phyloP scores from a whole-genome alignment of 805 yeast species.

The Candida suzukii region DNA sequence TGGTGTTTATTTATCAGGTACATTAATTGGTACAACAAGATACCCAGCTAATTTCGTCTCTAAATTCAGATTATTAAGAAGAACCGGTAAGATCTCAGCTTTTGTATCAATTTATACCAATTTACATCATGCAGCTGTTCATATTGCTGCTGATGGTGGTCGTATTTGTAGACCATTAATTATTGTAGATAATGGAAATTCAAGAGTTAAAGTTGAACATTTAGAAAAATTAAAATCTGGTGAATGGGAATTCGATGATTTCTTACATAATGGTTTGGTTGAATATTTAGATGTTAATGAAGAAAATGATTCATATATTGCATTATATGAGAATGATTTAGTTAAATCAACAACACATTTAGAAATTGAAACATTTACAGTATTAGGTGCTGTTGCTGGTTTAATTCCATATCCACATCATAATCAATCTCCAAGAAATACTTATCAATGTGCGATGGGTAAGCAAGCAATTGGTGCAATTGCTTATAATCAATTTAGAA shows the following conservation, averaged over 20 bases:
- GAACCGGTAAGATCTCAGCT: constrained; percentile 80
- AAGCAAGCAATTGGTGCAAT: constrained; percentile 99
- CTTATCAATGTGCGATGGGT: constrained; percentile 96
- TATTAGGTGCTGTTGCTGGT: constrained; percentile 89
- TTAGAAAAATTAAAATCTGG: constrained; percentile 57
- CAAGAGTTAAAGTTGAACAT: constrained; percentile 71
- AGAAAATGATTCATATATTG: constrained; percentile 90
- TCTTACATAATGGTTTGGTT: constrained; percentile 76
- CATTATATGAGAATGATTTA: constrained; percentile 72
- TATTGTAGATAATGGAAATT: constrained; percentile 65
- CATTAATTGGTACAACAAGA: constrained; percentile 82
- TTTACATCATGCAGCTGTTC: constrained; percentile 86
- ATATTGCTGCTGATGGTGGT: constrained; percentile 98
- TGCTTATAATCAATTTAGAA: constrained; percentile 91
- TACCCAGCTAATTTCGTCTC: constrained; percentile 79
- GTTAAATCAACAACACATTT: constrained; percentile 66
- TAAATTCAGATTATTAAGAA: constrained; percentile 71
- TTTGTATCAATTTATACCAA: constrained; percentile 89
- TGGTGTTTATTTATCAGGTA: constrained; percentile 91
- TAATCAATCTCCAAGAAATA: constrained; percentile 87
- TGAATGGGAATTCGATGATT: constrained; percentile 84
- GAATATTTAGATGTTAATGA: constrained; percentile 97
- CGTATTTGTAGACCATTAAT: constrained; percentile 95
- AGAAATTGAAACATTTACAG: constrained; percentile 93
- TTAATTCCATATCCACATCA: constrained; percentile 90